Base-by-base conservation (phyloP, 2,329 filamentous ascomycete species). In the Arthrobotrys megalospora region DNA sequence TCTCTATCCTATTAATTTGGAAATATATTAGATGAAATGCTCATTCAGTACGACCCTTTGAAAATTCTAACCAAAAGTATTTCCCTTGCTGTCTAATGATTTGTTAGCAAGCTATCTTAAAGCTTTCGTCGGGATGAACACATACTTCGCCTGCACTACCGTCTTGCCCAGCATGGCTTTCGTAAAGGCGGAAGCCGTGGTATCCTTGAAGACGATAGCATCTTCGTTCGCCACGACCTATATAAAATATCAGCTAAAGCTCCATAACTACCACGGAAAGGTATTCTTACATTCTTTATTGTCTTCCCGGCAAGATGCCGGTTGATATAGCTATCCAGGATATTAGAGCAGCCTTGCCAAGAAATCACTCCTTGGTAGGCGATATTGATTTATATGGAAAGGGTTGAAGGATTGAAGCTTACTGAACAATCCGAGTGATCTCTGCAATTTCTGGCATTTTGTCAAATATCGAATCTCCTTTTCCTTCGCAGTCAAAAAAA, bases 201-300 rank as follows among this genome's bases (percentile, higher is more conserved):
- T 96, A 34, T 94, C 94, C 85, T 98, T 97, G 81, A 94, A 99
- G 5, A 99, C 88, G 83, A 92, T 95, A 81, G 87, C 86, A 85
- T 99, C 95, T 82, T 97, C 91, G 79, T 91, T 88, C 11, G 93
- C 91, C 24, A 88, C 86, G 12, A 70, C 76, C 69, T 73, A 53
- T 28, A 21, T 32, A 6, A 34, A 1, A 45, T 32, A 34, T 76
- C 47, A 43, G 10, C 41, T 36, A 16, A 7, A 34, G 12, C 41
- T 41, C 19, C 14, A 47, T 19, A 41, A 10, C 10, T 21, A 50
- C n/a, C 7, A 3, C 19, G 1, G 4, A 60, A 60, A 3, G 19
- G 45, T 21, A 38, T 11, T 21, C 48, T 16, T 68, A 93, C 91
- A 47, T 88, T 89, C 55, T 88, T 86, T 78, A 99, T 91, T 8